Evolutionary conservation across 495 filamentous ascomycete genomes (phyloP).

Genomic region (Astrocystis sublimbata): DNA sequence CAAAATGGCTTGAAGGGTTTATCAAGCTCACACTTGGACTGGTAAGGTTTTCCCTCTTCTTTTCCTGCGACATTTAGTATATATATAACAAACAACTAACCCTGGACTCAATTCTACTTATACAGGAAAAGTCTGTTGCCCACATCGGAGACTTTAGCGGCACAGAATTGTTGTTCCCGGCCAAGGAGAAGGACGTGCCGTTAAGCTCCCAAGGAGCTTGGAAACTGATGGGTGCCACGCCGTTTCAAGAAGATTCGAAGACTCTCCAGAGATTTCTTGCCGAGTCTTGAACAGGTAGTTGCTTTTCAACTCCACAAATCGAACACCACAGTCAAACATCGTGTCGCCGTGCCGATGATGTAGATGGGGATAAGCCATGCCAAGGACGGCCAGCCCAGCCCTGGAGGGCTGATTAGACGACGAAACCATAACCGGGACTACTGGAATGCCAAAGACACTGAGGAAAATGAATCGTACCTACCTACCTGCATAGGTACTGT

Average conservation of each 20-base stretch:
- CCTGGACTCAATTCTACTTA: not conserved
- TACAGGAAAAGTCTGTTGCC: constrained; percentile 30
- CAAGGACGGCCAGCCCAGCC: no score
- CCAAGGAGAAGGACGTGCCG: constrained; percentile 23
- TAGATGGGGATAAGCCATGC: no score
- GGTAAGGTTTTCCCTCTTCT: no score
- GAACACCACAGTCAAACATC: no score
- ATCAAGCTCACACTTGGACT: constrained; percentile 39
- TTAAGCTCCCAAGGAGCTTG: constrained; percentile 26
- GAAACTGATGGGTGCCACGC: constrained; percentile 26
- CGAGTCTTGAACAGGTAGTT: not conserved
- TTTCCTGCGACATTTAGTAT: not conserved
- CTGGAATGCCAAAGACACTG: no score
- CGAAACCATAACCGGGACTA: no score
- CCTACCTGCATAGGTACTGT: no score
- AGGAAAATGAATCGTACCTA: no score
- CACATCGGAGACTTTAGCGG: constrained; percentile 25
- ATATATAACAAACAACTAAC: constrained; percentile 5
- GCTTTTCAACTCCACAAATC: no score
- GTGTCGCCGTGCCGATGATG: no score
- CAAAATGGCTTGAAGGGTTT: constrained; percentile 29
- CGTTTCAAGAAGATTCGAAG: constrained; percentile 27
- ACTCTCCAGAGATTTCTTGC: not conserved
- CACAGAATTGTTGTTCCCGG: constrained; percentile 21
- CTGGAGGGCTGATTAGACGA: no score